phyloP scores from a whole-genome alignment of 352 stramenopile genomes.

The Phytophthora pinifolia region DNA sequence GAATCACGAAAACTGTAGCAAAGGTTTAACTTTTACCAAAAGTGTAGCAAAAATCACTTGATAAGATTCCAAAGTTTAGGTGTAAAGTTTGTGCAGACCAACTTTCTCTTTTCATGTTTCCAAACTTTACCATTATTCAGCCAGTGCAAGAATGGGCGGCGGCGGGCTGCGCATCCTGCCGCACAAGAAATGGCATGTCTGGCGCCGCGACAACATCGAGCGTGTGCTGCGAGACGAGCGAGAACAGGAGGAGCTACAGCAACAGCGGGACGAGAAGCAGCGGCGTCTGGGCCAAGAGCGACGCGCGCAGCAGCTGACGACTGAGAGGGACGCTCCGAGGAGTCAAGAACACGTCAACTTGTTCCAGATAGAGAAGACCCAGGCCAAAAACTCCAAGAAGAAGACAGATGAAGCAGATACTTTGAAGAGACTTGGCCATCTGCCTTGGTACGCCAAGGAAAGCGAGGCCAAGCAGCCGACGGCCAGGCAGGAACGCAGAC shows the following conservation, averaged over 20 bases:
- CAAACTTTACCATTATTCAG: too few relatives aligned
- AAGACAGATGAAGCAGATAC: slow-evolving; percentile 27
- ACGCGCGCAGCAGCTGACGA: slow-evolving; percentile 34
- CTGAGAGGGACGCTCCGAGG: background rate
- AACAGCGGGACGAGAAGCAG: slow-evolving; percentile 16
- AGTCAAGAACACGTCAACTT: slow-evolving; percentile 40
- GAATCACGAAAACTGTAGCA: too few relatives aligned
- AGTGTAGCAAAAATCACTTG: too few relatives aligned
- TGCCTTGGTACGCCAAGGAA: slow-evolving; percentile 52
- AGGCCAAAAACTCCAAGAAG: slow-evolving; percentile 1
- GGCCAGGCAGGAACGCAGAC: slow-evolving; percentile 32
- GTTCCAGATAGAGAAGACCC: slow-evolving; percentile 34
- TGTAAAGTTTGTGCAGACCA: too few relatives aligned
- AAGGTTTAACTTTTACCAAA: too few relatives aligned
- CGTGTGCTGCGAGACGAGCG: slow-evolving; percentile 75
- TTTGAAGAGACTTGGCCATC: slow-evolving; percentile 24
- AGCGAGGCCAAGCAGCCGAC: slow-evolving; percentile 7
- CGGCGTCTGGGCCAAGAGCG: slow-evolving; percentile 37
- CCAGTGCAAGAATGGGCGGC: slow-evolving; percentile 39
- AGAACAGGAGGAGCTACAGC: slow-evolving; percentile 33
- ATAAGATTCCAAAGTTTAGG: too few relatives aligned
- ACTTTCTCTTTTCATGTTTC: too few relatives aligned
- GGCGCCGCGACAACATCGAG: slow-evolving; percentile 83
- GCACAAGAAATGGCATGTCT: slow-evolving; percentile 88
- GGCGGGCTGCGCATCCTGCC: slow-evolving; percentile 65